phyloP scores from a whole-genome alignment of 2,329 filamentous ascomycete genomes.

The Chaetomiaceae sp. region DNA sequence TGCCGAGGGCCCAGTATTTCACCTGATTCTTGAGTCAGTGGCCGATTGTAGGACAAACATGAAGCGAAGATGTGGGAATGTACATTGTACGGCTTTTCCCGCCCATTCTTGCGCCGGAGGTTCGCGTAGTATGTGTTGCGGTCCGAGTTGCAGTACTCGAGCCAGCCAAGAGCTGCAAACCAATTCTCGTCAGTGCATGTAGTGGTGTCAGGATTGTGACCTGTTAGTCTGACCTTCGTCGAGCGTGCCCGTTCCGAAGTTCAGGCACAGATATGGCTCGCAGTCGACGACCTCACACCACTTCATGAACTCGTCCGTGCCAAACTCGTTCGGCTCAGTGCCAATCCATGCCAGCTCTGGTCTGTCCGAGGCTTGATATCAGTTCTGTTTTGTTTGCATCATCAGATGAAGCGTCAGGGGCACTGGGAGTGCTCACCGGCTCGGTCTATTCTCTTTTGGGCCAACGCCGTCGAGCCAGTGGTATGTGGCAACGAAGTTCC shows the following conservation, averaged over 20 bases:
- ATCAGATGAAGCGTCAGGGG: too few relatives aligned
- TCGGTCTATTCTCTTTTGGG: slow-evolving; percentile 60
- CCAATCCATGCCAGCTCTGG: slow-evolving; percentile 76
- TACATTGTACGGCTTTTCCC: slow-evolving; percentile 64
- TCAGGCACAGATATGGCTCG: slow-evolving; percentile 73
- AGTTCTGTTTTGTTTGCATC: too few relatives aligned
- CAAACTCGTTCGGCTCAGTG: slow-evolving; percentile 70
- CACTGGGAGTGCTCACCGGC: slow-evolving; percentile 16
- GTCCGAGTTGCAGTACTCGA: slow-evolving; percentile 82
- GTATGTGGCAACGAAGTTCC: slow-evolving; percentile 80
- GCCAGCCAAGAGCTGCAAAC: slow-evolving; percentile 59
- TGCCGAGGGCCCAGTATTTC: slow-evolving; percentile 82
- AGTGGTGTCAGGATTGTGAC: too few relatives aligned
- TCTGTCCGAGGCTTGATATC: slow-evolving; percentile 30
- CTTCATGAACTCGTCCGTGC: slow-evolving; percentile 79
- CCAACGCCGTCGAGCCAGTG: slow-evolving; percentile 81
- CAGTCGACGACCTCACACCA: slow-evolving; percentile 69
- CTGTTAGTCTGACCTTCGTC: slow-evolving; percentile 40
- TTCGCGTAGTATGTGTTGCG: slow-evolving; percentile 76
- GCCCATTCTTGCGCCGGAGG: slow-evolving; percentile 67
- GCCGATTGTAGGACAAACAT: neutral
- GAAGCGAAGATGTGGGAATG: neutral
- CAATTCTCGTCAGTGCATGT: too few relatives aligned
- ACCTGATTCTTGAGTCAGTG: slow-evolving; percentile 31
- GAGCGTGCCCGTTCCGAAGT: slow-evolving; percentile 68